phyloP scores from a whole-genome alignment of 306 rosid species.

The Glycine tomentella region DNA sequence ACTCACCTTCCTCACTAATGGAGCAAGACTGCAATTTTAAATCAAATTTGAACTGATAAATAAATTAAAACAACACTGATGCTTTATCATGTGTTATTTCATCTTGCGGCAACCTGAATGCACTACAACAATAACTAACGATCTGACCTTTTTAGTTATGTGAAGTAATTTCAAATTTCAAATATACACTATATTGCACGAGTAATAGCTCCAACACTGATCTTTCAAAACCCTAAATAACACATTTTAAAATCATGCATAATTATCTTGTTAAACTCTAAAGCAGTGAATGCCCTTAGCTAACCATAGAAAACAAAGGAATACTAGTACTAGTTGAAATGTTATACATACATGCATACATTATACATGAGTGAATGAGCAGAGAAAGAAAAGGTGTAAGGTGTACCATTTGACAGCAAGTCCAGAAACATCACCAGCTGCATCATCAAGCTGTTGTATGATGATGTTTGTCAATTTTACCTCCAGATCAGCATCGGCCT shows the following conservation, averaged over 20 bases:
- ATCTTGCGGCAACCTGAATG: background rate
- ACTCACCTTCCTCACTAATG: conserved; percentile 85
- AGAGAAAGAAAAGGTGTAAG: background rate
- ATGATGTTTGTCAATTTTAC: conserved; percentile 71
- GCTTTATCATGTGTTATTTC: background rate
- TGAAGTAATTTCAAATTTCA: too few relatives aligned
- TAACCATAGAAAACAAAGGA: conserved; percentile 9
- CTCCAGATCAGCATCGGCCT: conserved; percentile 84
- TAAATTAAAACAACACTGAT: background rate
- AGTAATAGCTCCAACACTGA: too few relatives aligned
- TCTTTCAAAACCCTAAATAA: background rate
- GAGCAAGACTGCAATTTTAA: conserved; percentile 80
- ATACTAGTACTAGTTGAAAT: background rate
- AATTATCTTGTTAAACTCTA: conserved; percentile 2
- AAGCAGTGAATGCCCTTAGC: background rate
- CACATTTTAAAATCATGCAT: background rate
- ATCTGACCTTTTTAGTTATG: too few relatives aligned
- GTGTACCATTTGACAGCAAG: conserved; percentile 88
- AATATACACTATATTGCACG: too few relatives aligned
- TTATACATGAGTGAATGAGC: background rate
- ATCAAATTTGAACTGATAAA: conserved; percentile 19
- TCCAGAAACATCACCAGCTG: conserved; percentile 94
- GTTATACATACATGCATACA: background rate
- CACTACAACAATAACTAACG: conserved; percentile 3
- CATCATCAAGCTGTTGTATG: conserved; percentile 94